Base-by-base conservation (phyloP, 108 stramenopile genomes). In the Cylindrotheca closterium region DNA sequence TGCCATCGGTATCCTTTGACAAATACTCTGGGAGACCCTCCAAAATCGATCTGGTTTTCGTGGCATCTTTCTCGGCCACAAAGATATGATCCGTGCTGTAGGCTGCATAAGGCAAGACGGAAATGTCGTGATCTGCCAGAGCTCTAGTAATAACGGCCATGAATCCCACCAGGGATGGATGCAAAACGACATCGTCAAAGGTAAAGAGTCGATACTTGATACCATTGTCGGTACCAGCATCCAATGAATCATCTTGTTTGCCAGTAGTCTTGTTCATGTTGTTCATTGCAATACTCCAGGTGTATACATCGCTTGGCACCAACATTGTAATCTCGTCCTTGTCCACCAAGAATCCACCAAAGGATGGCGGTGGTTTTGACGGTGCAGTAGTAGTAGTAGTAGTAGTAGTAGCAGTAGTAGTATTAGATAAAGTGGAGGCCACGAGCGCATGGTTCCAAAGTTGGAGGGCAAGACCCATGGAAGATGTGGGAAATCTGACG, bases 11-110 rank as follows among this genome's bases (percentile, higher is more conserved):
- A n/a, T n/a, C n/a, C n/a, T n/a, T n/a, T n/a, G n/a, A n/a, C n/a
- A n/a, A n/a, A n/a, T n/a, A n/a, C n/a, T n/a, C n/a, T n/a, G n/a
- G n/a, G n/a, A 58, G 21, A 3, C 58, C 34, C 24, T 62, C 60
- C 48, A 62, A 22, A 3, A 49, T 49, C 12, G 0, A 26, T 29
- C 49, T 62, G 47, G 67, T 37, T 29, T 59, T 68, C 8, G 30
- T 25, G 50, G 42, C 49, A 42, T 68, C 67, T 32, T 58, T 25
- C 27, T 68, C 50, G 51, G 55, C 32, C 0, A 68, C 53, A 52
- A 68, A 68, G 18, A 68, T 51, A 27, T 68, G 67, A 56, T 68
- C 67, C 19, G 47, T 42, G 51, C 67, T 68, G 32, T 59, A 68
- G 19, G 67, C 67, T 27, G 67, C 67, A 59, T 49, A 68, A 10